Percentiles rank a stretch among this genome's conserved stretches.
phyloP scores from a whole-genome alignment of 169 alveolate species.

The Eimeria necatrix region DNA sequence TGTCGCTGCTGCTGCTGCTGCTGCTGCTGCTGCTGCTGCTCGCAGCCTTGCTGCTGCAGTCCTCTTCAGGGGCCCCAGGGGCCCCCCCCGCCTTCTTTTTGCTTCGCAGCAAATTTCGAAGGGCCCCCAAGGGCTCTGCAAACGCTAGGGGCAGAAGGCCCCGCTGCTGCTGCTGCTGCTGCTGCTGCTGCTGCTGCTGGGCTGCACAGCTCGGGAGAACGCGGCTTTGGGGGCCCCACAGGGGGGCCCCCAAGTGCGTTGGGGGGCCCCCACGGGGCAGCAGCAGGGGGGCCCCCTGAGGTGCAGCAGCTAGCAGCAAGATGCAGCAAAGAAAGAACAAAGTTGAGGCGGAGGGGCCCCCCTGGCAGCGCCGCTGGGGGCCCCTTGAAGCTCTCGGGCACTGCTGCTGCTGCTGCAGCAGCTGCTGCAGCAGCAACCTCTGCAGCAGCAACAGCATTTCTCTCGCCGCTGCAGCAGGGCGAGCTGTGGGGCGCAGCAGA shows the following conservation, averaged over 20 bases:
- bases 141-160: neutral
- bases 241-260: neutral
- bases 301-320: neutral
- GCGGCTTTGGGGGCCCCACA: neutral
- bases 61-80: neutral
- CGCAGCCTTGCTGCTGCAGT: conserved; percentile 16
- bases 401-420: conserved; percentile 8
- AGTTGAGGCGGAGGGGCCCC: neutral
- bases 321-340: too few relatives aligned
- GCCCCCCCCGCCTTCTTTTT: neutral
- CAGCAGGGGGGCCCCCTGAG: neutral
- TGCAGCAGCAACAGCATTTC: too few relatives aligned
- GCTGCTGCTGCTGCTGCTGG: conserved; percentile 59
- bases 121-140: neutral
- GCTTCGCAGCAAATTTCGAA: neutral
- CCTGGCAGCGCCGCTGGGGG: neutral
- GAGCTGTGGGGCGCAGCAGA: too few relatives aligned
- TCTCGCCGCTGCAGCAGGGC: neutral
- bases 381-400: neutral
- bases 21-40: conserved; percentile 13
- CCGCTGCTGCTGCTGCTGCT: neutral
- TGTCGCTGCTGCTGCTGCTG: neutral
- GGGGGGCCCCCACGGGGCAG: conserved; percentile 30
- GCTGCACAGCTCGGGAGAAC: neutral
- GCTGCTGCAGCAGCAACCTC: conserved; percentile 22